phyloP scores from a whole-genome alignment of 768 basidiomycete species.

The Boletus barrowsii region DNA sequence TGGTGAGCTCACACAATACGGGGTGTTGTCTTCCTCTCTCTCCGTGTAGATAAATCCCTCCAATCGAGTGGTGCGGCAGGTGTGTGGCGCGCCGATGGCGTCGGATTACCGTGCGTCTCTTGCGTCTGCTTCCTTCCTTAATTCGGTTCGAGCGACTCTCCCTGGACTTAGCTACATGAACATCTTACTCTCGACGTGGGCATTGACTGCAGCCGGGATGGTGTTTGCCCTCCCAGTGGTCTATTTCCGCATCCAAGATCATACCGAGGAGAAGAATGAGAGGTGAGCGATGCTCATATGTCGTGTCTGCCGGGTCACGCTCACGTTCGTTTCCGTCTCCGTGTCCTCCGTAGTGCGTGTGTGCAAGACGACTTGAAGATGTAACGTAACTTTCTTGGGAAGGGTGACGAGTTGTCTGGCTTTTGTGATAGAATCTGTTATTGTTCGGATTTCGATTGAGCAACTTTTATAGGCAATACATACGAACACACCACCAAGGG shows the following conservation, averaged over 20 bases:
- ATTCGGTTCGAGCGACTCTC: too few species aligned
- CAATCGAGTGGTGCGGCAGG: slow-evolving; percentile 75
- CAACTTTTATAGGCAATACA: too few species aligned
- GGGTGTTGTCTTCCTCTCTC: not conserved
- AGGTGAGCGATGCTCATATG: slow-evolving; percentile 36
- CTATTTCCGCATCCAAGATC: slow-evolving; percentile 61
- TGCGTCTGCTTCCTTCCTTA: too few species aligned
- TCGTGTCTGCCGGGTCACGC: too few species aligned
- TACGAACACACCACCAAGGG: too few species aligned
- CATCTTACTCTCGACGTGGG: slow-evolving; percentile 74
- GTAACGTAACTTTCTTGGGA: too few species aligned
- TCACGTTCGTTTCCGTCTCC: too few species aligned
- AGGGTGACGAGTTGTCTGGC: too few species aligned
- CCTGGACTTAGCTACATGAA: slow-evolving; percentile 54
- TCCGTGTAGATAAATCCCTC: slow-evolving; percentile 60
- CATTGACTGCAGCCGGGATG: slow-evolving; percentile 59
- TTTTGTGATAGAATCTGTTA: too few species aligned
- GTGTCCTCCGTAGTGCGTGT: too few species aligned
- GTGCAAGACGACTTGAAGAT: too few species aligned
- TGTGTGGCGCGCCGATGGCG: slow-evolving; percentile 68
- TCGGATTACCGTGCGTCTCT: slow-evolving; percentile 55
- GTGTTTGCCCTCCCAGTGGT: slow-evolving; percentile 73
- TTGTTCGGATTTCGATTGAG: too few species aligned
- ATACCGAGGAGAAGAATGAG: slow-evolving; percentile 51
- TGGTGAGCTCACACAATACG: not conserved